A percentile compares a stretch with the other conserved stretches of the same genome.
Conservation (phyloP, 805 yeast species). For the Candida loeiensis region DNA sequence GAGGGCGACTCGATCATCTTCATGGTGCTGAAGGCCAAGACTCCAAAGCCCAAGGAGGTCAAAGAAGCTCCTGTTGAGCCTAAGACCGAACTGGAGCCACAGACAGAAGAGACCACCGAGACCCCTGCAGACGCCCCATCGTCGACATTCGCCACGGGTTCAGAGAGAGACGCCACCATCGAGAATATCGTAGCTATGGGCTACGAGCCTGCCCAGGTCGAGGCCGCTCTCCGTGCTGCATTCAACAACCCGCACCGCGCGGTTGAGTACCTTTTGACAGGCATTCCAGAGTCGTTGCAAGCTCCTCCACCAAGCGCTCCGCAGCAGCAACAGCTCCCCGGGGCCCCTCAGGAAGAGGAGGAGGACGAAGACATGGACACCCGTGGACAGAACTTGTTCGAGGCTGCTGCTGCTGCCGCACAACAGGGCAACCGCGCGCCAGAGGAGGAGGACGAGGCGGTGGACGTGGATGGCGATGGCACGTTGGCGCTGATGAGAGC, state of each 20-base stretch:
- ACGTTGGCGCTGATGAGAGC: slow-evolving; percentile 61
- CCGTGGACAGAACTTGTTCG: slow-evolving; percentile 48
- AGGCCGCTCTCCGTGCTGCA: slow-evolving; percentile 89
- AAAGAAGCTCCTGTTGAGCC: slow-evolving; percentile 7
- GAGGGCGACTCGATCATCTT: slow-evolving; percentile 87
- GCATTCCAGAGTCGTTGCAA: slow-evolving; percentile 68
- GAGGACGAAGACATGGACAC: slow-evolving; percentile 31
- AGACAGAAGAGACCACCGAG: slow-evolving; percentile 17
- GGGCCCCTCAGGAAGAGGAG: slow-evolving; percentile 14
- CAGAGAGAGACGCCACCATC: slow-evolving; percentile 73
- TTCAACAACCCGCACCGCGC: slow-evolving; percentile 98
- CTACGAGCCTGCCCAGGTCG: slow-evolving; percentile 81
- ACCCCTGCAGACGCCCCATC: slow-evolving; percentile 18
- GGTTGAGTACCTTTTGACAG: slow-evolving; percentile 88
- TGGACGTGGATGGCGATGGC: slow-evolving; percentile 31
- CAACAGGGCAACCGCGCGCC: slow-evolving; percentile 16
- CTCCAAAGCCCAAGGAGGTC: slow-evolving; percentile 18
- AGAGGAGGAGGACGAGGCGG: slow-evolving; percentile 26
- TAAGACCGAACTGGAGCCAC: slow-evolving; percentile 13
- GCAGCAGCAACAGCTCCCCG: slow-evolving; percentile 7
- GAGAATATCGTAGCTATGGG: slow-evolving; percentile 94
- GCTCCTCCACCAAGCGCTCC: slow-evolving; percentile 21
- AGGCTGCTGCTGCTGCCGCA: slow-evolving; percentile 44
- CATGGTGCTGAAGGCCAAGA: slow-evolving; percentile 63
- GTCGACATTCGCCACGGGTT: slow-evolving; percentile 72